Base-by-base conservation (phyloP, 352 stramenopile species). In the Phytopythium sindhum region DNA sequence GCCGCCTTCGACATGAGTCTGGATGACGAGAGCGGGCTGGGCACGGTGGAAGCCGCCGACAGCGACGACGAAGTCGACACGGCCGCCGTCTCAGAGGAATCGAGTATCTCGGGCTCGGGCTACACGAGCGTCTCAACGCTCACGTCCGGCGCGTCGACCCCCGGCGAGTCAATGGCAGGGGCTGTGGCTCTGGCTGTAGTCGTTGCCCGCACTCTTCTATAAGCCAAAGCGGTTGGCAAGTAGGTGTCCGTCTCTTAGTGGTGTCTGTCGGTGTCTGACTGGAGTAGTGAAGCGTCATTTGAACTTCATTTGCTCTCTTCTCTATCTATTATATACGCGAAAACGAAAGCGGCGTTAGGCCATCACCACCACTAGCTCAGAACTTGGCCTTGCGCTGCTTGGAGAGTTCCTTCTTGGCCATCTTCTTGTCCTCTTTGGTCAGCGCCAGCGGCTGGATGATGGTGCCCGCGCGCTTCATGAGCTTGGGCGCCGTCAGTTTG, bases 361-460 rank as follows among this genome's bases (percentile, higher is more conserved):
- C 21, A 4, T 5, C 21, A 44, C 9, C 17, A 14, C 28, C 50
- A 0, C 0, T 2, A 8, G 41, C 26, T 63, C 83, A 95, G 66
- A 93, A 93, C 73, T 88, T 91, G 60, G 84, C 79, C 73, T 93
- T 95, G 63, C 86, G 84, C 70, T 91, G 79, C 67, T 90, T 88
- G 63, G 61, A 78, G 37, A 90, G 69, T 60, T 91, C 78, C 64
- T 91, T 91, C 68, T 84, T 92, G 60, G 86, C 80, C 57, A 88
- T 72, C 56, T 92, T 93, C 69, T 86, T 91, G 62, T 96, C 81
- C 31, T 93, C 81, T 60, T 96, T 97, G 10, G 75, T 83, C 14
- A 97, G 78, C 66, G 77, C 76, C 67, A 99, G 91, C 50, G 97
- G 96, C 61, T 97, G 78, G 62, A 99, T 98, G 45, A 97, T 91